phyloP scores from a whole-genome alignment of 495 filamentous ascomycete species.

The Neurospora sp. region DNA sequence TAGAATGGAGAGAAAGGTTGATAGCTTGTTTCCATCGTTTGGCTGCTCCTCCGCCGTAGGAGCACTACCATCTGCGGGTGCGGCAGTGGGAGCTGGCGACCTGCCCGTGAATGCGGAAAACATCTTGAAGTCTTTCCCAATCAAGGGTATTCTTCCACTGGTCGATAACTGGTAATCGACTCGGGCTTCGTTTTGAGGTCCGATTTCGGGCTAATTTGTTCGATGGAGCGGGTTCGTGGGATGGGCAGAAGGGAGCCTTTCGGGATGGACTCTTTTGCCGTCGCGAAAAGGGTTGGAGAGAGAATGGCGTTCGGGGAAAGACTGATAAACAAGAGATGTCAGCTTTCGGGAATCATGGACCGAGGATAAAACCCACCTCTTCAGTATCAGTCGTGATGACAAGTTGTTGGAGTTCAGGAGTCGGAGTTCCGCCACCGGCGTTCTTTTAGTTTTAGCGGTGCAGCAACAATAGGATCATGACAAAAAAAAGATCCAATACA shows the following conservation, averaged over 20 bases:
- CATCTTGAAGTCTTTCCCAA: neutral
- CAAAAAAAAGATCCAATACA: neutral
- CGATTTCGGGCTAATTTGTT: neutral
- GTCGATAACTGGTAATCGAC: neutral
- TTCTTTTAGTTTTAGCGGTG: neutral
- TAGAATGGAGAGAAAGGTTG: conserved; percentile 72
- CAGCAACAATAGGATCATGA: neutral
- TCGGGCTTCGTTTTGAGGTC: neutral
- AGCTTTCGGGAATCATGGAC: neutral
- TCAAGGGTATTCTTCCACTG: neutral
- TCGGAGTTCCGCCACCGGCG: neutral
- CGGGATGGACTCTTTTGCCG: neutral
- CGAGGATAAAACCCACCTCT: neutral
- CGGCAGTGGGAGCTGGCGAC: conserved; percentile 3
- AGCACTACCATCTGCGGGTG: neutral
- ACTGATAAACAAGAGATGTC: neutral
- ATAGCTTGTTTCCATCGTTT: conserved; percentile 75
- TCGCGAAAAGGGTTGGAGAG: neutral
- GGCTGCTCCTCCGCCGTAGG: conserved; percentile 43
- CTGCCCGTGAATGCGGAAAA: neutral
- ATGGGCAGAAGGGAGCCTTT: neutral
- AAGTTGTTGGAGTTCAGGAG: neutral
- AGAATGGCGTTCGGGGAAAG: neutral
- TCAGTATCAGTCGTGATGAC: neutral
- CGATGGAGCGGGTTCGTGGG: neutral